Base-by-base conservation (phyloP, 371 early-diverging fungal species). In the Batrachochytrium dendrobatidis region DNA sequence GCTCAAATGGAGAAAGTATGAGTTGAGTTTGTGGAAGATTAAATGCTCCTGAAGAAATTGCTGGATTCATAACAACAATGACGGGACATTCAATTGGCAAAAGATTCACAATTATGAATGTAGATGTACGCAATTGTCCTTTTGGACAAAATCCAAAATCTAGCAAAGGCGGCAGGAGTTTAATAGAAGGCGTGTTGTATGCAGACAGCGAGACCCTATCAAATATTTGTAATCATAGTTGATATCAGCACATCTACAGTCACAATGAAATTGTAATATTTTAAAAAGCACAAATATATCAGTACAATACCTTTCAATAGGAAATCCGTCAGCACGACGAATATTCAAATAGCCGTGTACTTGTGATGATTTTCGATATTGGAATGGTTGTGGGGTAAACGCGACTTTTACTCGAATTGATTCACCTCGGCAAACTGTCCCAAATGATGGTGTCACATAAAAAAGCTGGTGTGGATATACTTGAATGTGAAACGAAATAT, bases 101-200 rank as follows among this genome's bases (percentile, higher is more conserved):
- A n/a, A 75, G 34, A 52, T 75, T 80, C 24, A 61, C 59, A 15
- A 78, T 28, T 2, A 34, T 44, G 33, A 76, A 59, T 1, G 58
- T 29, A n/a, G 66, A 56, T 5, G 63, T 70, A 1, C 72, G 53
- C 24, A 56, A 51, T 46, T 77, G 77, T 17, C 61, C 56, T 10
- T 49, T 55, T 6, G 74, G 70, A 44, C 78, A 80, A 30, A 65
- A 48, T 1, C 77, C 77, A 57, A 80, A 80, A 43, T 74, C 59
- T 20, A 80, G 57, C 12, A 6, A 30, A 10, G 30, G 24, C 2
- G 75, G 72, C 29, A 53, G 62, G 2, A 63, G 49, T 56, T 68
- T 65, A 30, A 77, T 29, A 0, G 67, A 67, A 20, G 80, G 80
- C 34, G 55, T 31, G 44, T 72, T 73, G 64, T 60, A 72, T 10